Evolutionary conservation across 257 asterid genomes (phyloP).

Genomic region (Solanum tacnaense): DNA sequence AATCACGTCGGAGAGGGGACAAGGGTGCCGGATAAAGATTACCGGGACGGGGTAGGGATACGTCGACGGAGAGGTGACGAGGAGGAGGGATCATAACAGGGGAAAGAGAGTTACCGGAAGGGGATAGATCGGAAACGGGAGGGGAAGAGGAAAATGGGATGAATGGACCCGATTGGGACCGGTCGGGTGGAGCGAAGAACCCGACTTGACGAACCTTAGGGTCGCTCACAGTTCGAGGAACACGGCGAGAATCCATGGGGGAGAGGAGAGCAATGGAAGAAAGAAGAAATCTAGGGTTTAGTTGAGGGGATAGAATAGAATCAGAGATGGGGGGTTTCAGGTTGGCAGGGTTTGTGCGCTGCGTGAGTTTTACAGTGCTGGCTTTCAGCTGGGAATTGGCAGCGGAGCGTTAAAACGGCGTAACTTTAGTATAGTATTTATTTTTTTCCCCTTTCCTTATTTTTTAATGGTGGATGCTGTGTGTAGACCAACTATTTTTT

Average conservation of each 20-base stretch:
- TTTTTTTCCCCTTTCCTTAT: background rate
- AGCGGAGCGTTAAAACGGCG: background rate
- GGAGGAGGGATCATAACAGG: constrained; percentile 94
- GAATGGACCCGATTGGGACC: constrained; percentile 54
- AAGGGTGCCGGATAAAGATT: constrained; percentile 28
- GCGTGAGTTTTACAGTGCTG: background rate
- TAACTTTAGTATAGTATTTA: background rate
- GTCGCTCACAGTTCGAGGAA: constrained; percentile 69
- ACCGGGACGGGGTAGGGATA: constrained; percentile 17
- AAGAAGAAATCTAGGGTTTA: background rate
- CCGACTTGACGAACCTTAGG: constrained; percentile 97
- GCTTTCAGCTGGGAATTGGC: background rate
- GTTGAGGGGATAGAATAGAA: background rate
- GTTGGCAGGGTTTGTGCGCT: background rate
- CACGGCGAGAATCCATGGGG: constrained; percentile 72
- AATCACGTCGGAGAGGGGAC: constrained; percentile 45
- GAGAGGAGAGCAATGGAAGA: background rate
- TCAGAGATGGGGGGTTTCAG: background rate
- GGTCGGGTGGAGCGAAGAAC: constrained; percentile 69
- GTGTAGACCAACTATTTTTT: background rate
- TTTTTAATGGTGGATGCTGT: background rate
- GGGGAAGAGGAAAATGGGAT: constrained; percentile 39
- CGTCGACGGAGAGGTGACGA: constrained; percentile 41
- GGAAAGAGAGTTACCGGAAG: constrained; percentile 64
- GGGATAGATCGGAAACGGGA: constrained; percentile 31